Percentiles rank a stretch among this genome's conserved stretches.
These are phyloP conservation scores for Elaphomyces granulatus DNA, from an alignment of 495 filamentous ascomycete genomes.

Conservation along the genomic window DNA sequence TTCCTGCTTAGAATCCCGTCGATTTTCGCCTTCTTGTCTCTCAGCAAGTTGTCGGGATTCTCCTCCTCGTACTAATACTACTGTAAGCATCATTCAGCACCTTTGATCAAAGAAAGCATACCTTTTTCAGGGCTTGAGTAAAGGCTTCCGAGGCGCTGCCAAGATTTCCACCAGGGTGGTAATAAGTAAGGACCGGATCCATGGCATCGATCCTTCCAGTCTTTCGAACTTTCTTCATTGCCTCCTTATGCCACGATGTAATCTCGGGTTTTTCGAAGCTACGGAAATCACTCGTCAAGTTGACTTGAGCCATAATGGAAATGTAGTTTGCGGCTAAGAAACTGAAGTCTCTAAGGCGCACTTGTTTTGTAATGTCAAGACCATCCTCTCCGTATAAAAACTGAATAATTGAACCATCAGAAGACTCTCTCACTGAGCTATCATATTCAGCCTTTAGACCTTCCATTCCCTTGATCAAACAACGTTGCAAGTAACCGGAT, in stretches of 20 bases:
- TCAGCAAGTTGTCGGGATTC: slow-evolving; percentile 63
- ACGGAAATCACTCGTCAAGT: slow-evolving; percentile 34
- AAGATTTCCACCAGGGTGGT: slow-evolving; percentile 58
- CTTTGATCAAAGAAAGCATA: no score
- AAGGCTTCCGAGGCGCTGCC: slow-evolving; percentile 88
- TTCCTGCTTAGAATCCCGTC: slow-evolving; percentile 47
- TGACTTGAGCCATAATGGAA: slow-evolving; percentile 40
- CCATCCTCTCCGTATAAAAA: slow-evolving; percentile 97
- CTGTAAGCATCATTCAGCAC: slow-evolving; percentile 10
- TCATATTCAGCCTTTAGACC: slow-evolving; percentile 87
- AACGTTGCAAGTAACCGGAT: slow-evolving; percentile 93
- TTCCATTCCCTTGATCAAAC: slow-evolving; percentile 98
- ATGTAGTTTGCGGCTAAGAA: slow-evolving; percentile 72
- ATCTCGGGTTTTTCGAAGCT: slow-evolving; percentile 39
- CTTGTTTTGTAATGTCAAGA: slow-evolving; percentile 85
- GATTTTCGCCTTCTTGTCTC: slow-evolving; percentile 55
- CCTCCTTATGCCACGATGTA: slow-evolving; percentile 47
- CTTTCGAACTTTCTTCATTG: slow-evolving; percentile 66
- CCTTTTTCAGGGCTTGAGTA: slow-evolving; percentile 44
- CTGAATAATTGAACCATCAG: slow-evolving; percentile 84
- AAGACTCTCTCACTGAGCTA: slow-evolving; percentile 70
- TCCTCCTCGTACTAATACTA: slow-evolving; percentile 50
- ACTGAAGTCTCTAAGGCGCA: slow-evolving; percentile 77
- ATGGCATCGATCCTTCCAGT: slow-evolving; percentile 47
- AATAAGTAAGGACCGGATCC: slow-evolving; percentile 62